These are phyloP conservation scores for Diaporthe batatas DNA, from an alignment of 2,329 filamentous ascomycete species.

Conservation along the genomic window DNA sequence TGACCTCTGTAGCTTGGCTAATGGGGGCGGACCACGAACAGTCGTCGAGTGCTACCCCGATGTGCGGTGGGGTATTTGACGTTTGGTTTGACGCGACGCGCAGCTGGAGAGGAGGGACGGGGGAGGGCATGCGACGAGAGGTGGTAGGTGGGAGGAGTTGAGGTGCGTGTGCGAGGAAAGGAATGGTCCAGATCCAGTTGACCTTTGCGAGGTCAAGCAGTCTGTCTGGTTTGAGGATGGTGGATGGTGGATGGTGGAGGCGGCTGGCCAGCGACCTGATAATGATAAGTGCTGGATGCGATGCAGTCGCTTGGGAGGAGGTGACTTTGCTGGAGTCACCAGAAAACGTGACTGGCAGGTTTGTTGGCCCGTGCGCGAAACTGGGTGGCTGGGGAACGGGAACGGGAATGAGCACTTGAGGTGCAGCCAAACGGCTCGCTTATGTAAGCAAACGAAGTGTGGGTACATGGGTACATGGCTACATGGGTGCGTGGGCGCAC, in stretches of 20 bases:
- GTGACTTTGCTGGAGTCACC: constrained; percentile 2
- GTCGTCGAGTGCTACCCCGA: constrained; percentile 7
- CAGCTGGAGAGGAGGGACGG: not conserved
- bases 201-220: not conserved
- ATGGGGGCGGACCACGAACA: constrained; percentile 16
- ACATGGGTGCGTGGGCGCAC: too few relatives aligned
- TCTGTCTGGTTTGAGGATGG: not conserved
- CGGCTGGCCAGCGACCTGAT: not conserved
- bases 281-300: constrained; percentile 26
- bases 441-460: not conserved
- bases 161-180: not conserved
- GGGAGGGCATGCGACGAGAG: not conserved
- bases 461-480: not conserved
- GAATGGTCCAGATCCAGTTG: not conserved
- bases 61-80: constrained; percentile 23
- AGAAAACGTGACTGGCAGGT: not conserved
- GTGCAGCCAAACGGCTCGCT: too few relatives aligned
- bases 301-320: constrained; percentile 4
- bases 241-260: not conserved
- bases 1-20: constrained; percentile 2
- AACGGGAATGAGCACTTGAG: too few relatives aligned
- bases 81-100: constrained; percentile 4
- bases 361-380: constrained; percentile 14
- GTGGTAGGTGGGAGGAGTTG: not conserved
- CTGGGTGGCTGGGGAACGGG: constrained; percentile 19